phyloP scores from a whole-genome alignment of 805 yeast species.

The Saturnispora zaruensis region DNA sequence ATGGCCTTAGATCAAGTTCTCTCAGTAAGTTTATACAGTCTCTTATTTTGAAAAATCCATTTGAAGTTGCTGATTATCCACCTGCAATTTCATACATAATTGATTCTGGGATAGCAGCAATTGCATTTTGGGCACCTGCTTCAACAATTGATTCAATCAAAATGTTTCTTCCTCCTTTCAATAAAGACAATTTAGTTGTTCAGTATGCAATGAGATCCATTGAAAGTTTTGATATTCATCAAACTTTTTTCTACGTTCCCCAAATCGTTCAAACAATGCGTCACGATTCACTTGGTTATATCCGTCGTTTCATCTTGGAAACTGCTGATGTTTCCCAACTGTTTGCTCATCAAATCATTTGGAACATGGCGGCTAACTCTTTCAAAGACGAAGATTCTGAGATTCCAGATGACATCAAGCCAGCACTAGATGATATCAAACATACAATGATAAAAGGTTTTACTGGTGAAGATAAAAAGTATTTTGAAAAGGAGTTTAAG shows the following conservation, averaged over 20 bases:
- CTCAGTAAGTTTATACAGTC: conserved; percentile 33
- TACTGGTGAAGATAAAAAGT: conserved; percentile 48
- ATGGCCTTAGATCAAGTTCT: conserved; percentile 22
- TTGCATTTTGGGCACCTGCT: conserved; percentile 59
- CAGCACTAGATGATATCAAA: conserved; percentile 68
- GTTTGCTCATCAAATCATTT: conserved; percentile 94
- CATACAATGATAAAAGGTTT: conserved; percentile 55
- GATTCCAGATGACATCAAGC: conserved; percentile 74
- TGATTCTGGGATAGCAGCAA: conserved; percentile 15
- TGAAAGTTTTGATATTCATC: conserved; percentile 76
- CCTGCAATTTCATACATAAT: conserved; percentile 51
- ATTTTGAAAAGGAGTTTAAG: conserved; percentile 74
- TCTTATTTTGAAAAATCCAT: conserved; percentile 48
- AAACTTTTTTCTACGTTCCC: conserved; percentile 94
- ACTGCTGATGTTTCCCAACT: conserved; percentile 85
- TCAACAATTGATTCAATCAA: conserved; percentile 82
- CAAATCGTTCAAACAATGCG: conserved; percentile 92
- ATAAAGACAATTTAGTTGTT: conserved; percentile 53
- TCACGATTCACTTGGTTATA: conserved; percentile 75
- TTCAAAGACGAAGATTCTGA: conserved; percentile 83
- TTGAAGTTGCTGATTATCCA: conserved; percentile 46
- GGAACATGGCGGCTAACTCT: conserved; percentile 95
- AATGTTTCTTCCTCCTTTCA: conserved; percentile 68
- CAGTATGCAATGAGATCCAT: conserved; percentile 89
- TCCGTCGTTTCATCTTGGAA: conserved; percentile 80